Evolutionary conservation across 2,329 filamentous ascomycete species (phyloP), one percentile per base, ranked within the genome.

Genomic region (Microsporum ferrugineum): DNA sequence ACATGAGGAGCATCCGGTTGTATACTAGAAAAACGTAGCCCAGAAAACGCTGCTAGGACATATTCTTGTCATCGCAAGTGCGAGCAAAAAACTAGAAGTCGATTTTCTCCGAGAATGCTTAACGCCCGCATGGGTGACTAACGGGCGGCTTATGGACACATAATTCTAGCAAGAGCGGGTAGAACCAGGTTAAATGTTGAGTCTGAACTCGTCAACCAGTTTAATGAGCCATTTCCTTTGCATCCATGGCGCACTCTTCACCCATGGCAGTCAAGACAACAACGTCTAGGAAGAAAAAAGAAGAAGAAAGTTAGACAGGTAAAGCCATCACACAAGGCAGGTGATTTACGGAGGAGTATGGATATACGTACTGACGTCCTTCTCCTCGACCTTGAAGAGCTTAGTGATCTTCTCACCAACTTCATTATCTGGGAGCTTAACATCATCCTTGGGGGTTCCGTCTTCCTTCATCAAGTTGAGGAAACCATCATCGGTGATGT

Each of bases 261-360:
- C 89, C 89, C 94, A 99, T 99, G 76, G 94, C 86, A 71, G 89
- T 89, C 75, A 95, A 88, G 76, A 99, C 85, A 71, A 92, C 88
- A 71, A 97, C 87, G 79, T 91, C 91, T 96, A 61, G 34, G n/a
- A 8, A 41, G 39, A 5, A 23, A 23, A 23, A 23, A 23, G 17
- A 23, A 23, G 17, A 23, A 23, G 17, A 23, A 23, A 62, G 27
- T 60, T 29, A n/a, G 43, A 58, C 60, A 53, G 58, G 63, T 58
- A 64, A 63, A 67, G 58, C 33, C 6, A 7, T 3, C 29, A n/a
- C 27, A 33, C 4, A 12, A 8, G 14, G 2, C 33, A 5, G 17
- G 17, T 3, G 45, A 29, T 29, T 2, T 43, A 6, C 12, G 41
- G 34, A n/a, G 3, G 17, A 23, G 39, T 41, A 3, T 4, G 58